Evolutionary conservation across 768 basidiomycete species (phyloP).

Genomic region (Punctularia strigosozonata): DNA sequence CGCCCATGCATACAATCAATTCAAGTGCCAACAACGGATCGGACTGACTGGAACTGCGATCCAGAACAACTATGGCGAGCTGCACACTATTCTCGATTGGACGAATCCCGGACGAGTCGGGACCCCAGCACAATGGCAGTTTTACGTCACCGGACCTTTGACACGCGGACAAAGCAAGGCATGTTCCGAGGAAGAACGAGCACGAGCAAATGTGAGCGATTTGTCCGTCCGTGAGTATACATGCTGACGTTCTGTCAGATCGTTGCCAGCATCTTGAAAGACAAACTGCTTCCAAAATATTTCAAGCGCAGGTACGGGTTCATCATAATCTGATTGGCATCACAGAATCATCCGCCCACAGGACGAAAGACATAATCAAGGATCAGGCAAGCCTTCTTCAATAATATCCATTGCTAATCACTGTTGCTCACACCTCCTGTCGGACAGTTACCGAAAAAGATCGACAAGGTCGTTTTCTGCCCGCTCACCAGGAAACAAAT

Average conservation of each 20-base stretch:
- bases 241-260: conserved; percentile 32
- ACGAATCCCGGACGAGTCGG: conserved; percentile 77
- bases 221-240: neutral
- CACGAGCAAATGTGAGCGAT: conserved; percentile 34
- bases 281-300: conserved; percentile 60
- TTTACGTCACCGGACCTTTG: conserved; percentile 57
- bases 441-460: conserved; percentile 70
- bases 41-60: conserved; percentile 79
- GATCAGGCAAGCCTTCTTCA: conserved; percentile 34
- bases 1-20: conserved; percentile 58
- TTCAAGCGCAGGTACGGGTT: conserved; percentile 65
- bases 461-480: conserved; percentile 89
- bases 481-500: conserved; percentile 68
- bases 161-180: conserved; percentile 54
- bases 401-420: neutral
- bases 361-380: conserved; percentile 71
- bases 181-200: conserved; percentile 51
- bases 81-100: conserved; percentile 92
- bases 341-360: conserved; percentile 7
- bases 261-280: conserved; percentile 49
- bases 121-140: conserved; percentile 63
- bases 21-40: conserved; percentile 42
- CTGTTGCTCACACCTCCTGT: neutral
- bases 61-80: conserved; percentile 83
- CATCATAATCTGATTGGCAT: neutral